Conservation (phyloP, 1,284 basidiomycete species). For the Veloboletus limbatus region DNA sequence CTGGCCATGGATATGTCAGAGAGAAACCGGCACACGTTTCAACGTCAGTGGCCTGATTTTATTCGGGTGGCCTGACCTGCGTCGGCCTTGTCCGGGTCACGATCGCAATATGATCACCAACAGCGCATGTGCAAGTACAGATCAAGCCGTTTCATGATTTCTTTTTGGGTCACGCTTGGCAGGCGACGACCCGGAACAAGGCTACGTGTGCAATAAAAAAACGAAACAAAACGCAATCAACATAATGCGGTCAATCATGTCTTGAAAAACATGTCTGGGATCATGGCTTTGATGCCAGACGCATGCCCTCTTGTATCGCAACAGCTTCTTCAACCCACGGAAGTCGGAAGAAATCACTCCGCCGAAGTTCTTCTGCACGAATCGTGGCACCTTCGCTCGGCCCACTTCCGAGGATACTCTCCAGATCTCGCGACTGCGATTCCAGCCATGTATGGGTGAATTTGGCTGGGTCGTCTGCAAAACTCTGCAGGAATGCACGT, state of each 20-base stretch:
- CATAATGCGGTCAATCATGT: no score
- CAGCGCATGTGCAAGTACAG: background rate
- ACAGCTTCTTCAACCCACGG: conserved; percentile 84
- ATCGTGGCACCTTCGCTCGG: conserved; percentile 78
- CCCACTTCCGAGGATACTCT: conserved; percentile 86
- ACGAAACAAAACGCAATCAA: background rate
- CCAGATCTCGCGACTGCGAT: conserved; percentile 88
- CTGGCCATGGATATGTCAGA: conserved; percentile 45
- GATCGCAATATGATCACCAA: no score
- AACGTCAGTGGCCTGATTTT: conserved; percentile 17
- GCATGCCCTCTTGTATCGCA: conserved; percentile 53
- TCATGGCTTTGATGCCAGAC: conserved; percentile 43
- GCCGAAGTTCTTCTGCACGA: conserved; percentile 81
- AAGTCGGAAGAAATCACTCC: conserved; percentile 86
- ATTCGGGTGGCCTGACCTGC: conserved; percentile 12
- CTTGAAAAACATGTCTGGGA: background rate
- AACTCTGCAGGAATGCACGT: conserved; percentile 81
- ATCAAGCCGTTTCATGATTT: background rate
- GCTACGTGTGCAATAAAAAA: background rate
- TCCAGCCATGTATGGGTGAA: conserved; percentile 91
- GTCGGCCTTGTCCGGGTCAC: conserved; percentile 20
- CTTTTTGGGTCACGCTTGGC: conserved; percentile 4
- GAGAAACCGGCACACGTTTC: background rate
- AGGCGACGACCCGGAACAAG: background rate
- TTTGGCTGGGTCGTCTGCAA: conserved; percentile 74